These are phyloP conservation scores for Saturnispora besseyi DNA, from an alignment of 805 yeast genomes.

Conservation along the genomic window DNA sequence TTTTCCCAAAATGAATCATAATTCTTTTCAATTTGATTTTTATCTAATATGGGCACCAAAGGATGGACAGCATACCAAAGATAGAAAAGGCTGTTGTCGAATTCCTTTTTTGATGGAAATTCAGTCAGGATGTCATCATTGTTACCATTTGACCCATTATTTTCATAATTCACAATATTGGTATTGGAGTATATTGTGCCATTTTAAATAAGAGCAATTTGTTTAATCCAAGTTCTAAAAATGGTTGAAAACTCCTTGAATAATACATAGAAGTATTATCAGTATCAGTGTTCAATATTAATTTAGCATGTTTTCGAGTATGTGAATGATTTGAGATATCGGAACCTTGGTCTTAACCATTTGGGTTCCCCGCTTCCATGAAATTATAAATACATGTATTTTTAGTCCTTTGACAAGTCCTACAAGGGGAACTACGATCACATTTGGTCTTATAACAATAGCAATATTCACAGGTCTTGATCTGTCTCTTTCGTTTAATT, in stretches of 20 bases:
- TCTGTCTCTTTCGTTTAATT: constrained; percentile 9
- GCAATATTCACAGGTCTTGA: constrained; percentile 14
- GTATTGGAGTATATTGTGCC: constrained; percentile 1
- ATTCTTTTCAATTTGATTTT: background rate
- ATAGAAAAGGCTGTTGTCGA: constrained; percentile 9
- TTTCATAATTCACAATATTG: constrained; percentile 2
- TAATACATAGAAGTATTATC: constrained; percentile 9
- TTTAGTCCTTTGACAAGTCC: constrained; percentile 10
- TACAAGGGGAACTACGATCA: constrained; percentile 11
- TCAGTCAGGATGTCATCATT: constrained; percentile 1
- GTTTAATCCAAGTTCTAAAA: constrained; percentile 4
- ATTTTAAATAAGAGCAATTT: constrained; percentile 10
- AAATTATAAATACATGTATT: constrained; percentile 11
- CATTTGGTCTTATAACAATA: constrained; percentile 13
- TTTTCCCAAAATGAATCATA: constrained; percentile 11
- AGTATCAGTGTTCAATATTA: background rate
- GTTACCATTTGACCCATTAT: background rate
- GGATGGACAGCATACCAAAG: constrained; percentile 14
- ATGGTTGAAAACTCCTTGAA: constrained; percentile 13
- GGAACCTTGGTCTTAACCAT: background rate
- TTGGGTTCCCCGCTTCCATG: background rate
- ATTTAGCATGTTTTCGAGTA: background rate
- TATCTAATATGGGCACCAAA: constrained; percentile 11
- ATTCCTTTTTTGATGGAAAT: constrained; percentile 9
- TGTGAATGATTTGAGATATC: background rate